Evolutionary conservation across 2,329 filamentous ascomycete genomes (phyloP).

Genomic region (Thielaviopsis populi): DNA sequence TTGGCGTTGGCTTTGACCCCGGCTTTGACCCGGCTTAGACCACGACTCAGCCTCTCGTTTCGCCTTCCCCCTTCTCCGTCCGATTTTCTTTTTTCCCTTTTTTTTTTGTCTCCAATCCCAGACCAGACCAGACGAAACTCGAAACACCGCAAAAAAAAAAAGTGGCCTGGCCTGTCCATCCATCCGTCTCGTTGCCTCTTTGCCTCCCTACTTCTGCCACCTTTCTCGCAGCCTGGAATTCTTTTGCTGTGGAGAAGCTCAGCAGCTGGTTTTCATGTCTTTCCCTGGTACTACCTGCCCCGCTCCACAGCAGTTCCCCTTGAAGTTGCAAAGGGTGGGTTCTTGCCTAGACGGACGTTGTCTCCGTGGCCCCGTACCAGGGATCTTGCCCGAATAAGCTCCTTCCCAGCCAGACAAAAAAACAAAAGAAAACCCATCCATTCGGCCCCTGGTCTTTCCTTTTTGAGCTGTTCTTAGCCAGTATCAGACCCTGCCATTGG

Average conservation of each 20-base stretch:
- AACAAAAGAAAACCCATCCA: background rate
- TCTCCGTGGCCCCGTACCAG: background rate
- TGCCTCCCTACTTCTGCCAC: background rate
- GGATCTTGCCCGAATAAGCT: background rate
- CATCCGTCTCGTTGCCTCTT: background rate
- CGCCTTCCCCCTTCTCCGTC: background rate
- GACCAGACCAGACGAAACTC: background rate
- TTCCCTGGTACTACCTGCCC: background rate
- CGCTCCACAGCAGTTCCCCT: background rate
- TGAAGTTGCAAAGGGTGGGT: background rate
- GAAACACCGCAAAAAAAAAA: background rate
- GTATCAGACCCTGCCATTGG: constrained; percentile 3
- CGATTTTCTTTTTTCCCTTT: background rate
- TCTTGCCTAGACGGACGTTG: background rate
- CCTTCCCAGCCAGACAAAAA: background rate
- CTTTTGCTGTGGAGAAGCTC: background rate
- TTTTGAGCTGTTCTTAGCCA: constrained; percentile 4
- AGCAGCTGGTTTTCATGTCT: background rate
- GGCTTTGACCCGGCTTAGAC: background rate
- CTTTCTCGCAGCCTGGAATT: background rate
- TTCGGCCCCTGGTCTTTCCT: background rate
- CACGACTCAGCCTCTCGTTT: background rate
- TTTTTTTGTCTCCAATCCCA: background rate
- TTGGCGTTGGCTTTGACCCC: too few relatives aligned
- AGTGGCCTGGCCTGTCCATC: background rate